Evolutionary conservation across 495 filamentous ascomycete species (phyloP).

Genomic region (Bombardia bombarda): DNA sequence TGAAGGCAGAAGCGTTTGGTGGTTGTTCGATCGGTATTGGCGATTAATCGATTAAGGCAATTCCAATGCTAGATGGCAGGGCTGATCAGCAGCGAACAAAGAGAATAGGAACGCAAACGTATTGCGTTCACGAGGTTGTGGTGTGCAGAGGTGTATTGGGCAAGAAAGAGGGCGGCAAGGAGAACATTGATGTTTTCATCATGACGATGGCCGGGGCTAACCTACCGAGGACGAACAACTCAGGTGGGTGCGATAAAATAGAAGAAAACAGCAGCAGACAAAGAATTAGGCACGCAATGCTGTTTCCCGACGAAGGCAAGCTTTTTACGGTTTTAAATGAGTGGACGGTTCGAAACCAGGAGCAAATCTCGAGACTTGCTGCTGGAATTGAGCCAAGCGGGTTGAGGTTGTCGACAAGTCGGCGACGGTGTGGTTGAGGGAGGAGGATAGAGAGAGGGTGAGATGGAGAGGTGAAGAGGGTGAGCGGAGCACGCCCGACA

Average conservation of each 20-base stretch:
- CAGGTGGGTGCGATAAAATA: slow-evolving; percentile 11
- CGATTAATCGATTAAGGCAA: slow-evolving; percentile 21
- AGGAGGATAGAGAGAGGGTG: slow-evolving; percentile 12
- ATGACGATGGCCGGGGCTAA: slow-evolving; percentile 3
- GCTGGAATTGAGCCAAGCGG: slow-evolving; percentile 39
- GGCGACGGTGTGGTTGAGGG: slow-evolving; percentile 12
- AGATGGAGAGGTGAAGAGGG: slow-evolving; percentile 12
- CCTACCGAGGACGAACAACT: slow-evolving; percentile 12
- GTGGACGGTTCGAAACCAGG: slow-evolving; percentile 47
- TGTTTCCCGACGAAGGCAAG: slow-evolving; percentile 22
- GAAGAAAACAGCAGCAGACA: slow-evolving; percentile 11
- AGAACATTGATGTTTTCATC: too few species aligned
- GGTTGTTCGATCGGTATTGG: slow-evolving; percentile 5
- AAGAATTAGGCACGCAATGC: slow-evolving; percentile 13
- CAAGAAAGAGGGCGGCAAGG: too few species aligned
- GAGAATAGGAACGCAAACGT: background rate
- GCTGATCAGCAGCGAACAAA: slow-evolving; percentile 11
- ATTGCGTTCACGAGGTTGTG: too few species aligned
- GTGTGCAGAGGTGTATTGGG: too few species aligned
- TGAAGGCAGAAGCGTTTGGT: slow-evolving; percentile 1
- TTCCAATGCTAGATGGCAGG: slow-evolving; percentile 7
- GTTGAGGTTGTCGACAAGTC: slow-evolving; percentile 18
- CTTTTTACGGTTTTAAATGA: slow-evolving; percentile 35
- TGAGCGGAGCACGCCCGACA: slow-evolving; percentile 6
- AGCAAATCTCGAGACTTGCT: slow-evolving; percentile 40